These are phyloP conservation scores for Saccharum spontaneum DNA, from an alignment of 176 grass and related monocot species.

Conservation along the genomic window DNA sequence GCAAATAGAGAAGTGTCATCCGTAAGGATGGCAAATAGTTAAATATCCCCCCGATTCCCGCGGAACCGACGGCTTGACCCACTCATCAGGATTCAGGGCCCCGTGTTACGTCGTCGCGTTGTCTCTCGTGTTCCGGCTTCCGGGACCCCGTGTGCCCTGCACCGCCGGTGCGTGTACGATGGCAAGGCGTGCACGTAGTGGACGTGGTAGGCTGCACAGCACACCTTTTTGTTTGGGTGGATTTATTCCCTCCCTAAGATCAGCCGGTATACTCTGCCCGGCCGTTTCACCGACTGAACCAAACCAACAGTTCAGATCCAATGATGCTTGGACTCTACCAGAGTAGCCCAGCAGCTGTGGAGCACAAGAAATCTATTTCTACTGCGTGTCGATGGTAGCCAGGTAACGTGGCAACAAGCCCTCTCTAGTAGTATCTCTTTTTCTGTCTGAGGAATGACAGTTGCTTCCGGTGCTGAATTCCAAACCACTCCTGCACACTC, in stretches of 20 bases:
- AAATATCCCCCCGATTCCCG: no score
- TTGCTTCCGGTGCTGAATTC: conserved; percentile 20
- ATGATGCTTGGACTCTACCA: background rate
- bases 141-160: no score
- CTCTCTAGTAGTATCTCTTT: background rate
- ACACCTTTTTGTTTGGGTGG: background rate
- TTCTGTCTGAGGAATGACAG: background rate
- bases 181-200: background rate
- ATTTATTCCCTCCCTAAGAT: background rate
- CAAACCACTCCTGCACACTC: conserved; percentile 28
- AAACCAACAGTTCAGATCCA: background rate
- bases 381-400: background rate
- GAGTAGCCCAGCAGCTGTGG: background rate
- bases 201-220: background rate
- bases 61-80: no score
- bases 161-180: background rate
- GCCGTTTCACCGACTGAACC: no score
- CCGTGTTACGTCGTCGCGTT: background rate
- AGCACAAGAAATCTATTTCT: background rate
- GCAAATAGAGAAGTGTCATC: no score
- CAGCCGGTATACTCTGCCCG: no score
- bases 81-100: no score
- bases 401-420: background rate
- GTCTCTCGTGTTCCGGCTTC: background rate
- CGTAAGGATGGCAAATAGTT: no score